Evolutionary conservation across 2,329 filamentous ascomycete species (phyloP), one percentile per base, ranked within the genome.

Genomic region (Phialemoniopsis sp.): DNA sequence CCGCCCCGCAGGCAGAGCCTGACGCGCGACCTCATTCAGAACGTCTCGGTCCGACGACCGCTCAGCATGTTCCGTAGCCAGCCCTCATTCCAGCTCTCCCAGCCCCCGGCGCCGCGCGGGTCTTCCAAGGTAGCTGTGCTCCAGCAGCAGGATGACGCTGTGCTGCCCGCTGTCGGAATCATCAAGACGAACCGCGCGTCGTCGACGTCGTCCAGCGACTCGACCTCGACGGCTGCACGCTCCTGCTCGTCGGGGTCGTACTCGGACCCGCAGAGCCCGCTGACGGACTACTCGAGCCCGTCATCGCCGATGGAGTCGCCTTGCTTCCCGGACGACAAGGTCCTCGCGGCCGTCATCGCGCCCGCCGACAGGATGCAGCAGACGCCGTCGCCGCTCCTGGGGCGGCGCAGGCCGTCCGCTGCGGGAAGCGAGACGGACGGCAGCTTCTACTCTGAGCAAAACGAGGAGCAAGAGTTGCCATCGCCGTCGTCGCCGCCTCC

Each of bases 91-190:
- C 35, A 37, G 21, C 8, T 36, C 4, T 5, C 52, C 1, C 46
- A 49, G 13, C 39, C 45, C 0, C 40, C 46, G 5, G 34, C 47
- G 10, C 41, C 46, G 1, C 38, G 35, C 8, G 39, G 38, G 14
- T 38, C 43, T 9, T 39, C 52, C 8, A 40, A 44, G 13, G 28
- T n/a, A 13, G 40, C 47, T 2, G 46, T 54, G n/a, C n/a, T n/a
- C n/a, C n/a, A n/a, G 0, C 68, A 70, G 42, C 68, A 72, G 38
- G 74, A 79, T 48, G 76, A 77, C 19, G 57, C 76, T 0, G 63
- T 77, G 7, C 63, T 68, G 5, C 71, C 72, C 1, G 77, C 78
- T 42, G 74, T 73, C 9, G 77, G 78, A 36, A 72, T 72, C 2
- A 73, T 67, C 3, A 71, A 72, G 29, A 2, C 26, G 32, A 9